Conservation (phyloP, 1,139 yeast genomes). For the Candida mesenterica region DNA sequence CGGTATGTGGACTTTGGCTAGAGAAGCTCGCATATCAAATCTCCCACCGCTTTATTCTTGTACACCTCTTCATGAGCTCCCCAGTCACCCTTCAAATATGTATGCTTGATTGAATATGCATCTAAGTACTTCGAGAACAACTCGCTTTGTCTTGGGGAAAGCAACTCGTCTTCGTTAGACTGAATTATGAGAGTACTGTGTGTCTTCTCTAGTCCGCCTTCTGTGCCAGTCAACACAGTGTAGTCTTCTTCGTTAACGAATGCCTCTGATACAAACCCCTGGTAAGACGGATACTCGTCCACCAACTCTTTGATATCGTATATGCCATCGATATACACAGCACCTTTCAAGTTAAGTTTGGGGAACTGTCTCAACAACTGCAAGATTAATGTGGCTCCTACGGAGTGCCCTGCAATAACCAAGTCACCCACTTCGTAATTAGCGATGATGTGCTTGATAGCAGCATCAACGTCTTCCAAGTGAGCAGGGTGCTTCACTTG, state of each 20-base stretch:
- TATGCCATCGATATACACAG: constrained; percentile 48
- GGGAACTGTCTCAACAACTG: constrained; percentile 40
- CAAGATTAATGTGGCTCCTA: constrained; percentile 70
- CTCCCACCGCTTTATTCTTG: constrained; percentile 20
- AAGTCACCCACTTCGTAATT: constrained; percentile 19
- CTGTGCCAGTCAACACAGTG: neutral
- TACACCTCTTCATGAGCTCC: constrained; percentile 39
- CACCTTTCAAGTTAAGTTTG: constrained; percentile 2
- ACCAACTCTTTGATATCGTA: constrained; percentile 41
- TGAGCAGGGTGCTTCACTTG: constrained; percentile 63
- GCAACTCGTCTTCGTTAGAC: constrained; percentile 35
- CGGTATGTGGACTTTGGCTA: neutral
- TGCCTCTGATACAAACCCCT: constrained; percentile 42
- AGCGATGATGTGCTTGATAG: constrained; percentile 32
- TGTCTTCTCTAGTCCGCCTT: constrained; percentile 20
- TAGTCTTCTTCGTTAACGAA: constrained; percentile 25
- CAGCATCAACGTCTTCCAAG: constrained; percentile 52
- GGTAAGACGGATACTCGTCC: constrained; percentile 45
- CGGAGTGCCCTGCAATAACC: constrained; percentile 71
- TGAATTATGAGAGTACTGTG: constrained; percentile 15
- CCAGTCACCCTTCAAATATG: constrained; percentile 21
- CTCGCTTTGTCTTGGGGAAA: constrained; percentile 26
- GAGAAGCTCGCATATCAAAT: neutral
- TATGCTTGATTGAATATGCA: constrained; percentile 5
- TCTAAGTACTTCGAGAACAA: constrained; percentile 18